Evolutionary conservation across 257 asterid species (phyloP).

Genomic region (Craterostigma plantagineum): DNA sequence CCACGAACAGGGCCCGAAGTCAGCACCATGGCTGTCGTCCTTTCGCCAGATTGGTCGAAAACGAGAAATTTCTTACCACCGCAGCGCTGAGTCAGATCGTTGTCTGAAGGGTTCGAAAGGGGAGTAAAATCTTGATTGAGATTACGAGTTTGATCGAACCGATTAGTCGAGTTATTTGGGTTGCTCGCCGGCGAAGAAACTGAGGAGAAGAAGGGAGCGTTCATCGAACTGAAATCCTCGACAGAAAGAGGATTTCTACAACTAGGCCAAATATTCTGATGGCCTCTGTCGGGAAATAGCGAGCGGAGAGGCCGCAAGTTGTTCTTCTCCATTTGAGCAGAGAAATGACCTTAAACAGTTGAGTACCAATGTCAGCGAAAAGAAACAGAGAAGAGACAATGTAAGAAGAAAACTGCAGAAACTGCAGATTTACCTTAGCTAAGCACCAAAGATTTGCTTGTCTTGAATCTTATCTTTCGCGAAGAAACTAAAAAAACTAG

Average conservation of each 20-base stretch:
- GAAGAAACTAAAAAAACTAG: constrained; percentile 14
- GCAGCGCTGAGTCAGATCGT: constrained; percentile 9
- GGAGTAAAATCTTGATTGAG: constrained; percentile 23
- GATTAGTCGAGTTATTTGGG: too few relatives aligned
- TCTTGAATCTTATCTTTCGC: constrained; percentile 14
- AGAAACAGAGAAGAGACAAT: neutral
- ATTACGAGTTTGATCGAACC: constrained; percentile 26
- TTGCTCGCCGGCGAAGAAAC: constrained; percentile 19
- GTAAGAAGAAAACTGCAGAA: too few relatives aligned
- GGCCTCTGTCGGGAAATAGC: constrained; percentile 5
- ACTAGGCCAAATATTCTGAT: constrained; percentile 17
- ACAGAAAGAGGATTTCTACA: constrained; percentile 20
- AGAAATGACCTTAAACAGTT: constrained; percentile 23
- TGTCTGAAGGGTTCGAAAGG: constrained; percentile 15
- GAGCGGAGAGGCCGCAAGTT: constrained; percentile 17
- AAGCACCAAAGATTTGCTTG: too few relatives aligned
- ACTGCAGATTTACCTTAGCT: too few relatives aligned
- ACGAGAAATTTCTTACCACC: constrained; percentile 48
- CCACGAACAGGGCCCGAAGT: constrained; percentile 30
- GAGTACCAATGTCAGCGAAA: constrained; percentile 6
- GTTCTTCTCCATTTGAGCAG: constrained; percentile 68
- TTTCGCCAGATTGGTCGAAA: constrained; percentile 71
- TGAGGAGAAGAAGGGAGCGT: constrained; percentile 18
- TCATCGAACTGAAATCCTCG: constrained; percentile 23
- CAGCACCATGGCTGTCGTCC: constrained; percentile 43